phyloP scores from a whole-genome alignment of 2,329 filamentous ascomycete species.

The Aspergillus sp. region DNA sequence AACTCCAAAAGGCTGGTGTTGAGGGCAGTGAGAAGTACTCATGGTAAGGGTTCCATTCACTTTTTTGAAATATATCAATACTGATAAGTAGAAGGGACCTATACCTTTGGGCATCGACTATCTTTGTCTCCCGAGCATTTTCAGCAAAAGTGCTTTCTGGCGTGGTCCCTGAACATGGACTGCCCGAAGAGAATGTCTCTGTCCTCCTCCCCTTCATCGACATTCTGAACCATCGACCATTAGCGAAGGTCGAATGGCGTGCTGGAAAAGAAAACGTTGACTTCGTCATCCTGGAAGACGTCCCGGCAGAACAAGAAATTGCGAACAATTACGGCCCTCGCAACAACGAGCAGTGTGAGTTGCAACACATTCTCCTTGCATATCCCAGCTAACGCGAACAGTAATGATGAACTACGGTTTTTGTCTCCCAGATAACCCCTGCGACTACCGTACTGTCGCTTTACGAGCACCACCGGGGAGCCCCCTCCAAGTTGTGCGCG shows the following conservation, averaged over 20 bases:
- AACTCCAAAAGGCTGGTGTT: constrained; percentile 39
- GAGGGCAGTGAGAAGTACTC: constrained; percentile 39
- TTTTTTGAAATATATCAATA: background rate
- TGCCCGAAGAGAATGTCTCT: constrained; percentile 64
- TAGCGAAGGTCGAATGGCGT: constrained; percentile 64
- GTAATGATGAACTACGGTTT: constrained; percentile 54
- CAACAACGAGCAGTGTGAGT: constrained; percentile 68
- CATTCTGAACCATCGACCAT: constrained; percentile 71
- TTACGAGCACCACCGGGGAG: constrained; percentile 45
- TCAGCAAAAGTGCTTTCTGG: constrained; percentile 48
- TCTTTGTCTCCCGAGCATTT: constrained; percentile 51
- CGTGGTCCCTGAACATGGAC: constrained; percentile 40
- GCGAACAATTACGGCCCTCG: constrained; percentile 78
- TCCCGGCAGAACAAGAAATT: constrained; percentile 58
- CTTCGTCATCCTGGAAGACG: constrained; percentile 50
- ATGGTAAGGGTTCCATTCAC: constrained; percentile 34
- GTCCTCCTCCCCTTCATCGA: constrained; percentile 73
- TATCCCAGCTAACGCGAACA: constrained; percentile 21
- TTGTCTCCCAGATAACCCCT: constrained; percentile 48
- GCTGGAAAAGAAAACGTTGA: constrained; percentile 44
- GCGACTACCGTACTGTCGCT: constrained; percentile 49
- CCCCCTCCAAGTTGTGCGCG: constrained; percentile 42
- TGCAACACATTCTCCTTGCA: background rate
- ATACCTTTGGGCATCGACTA: constrained; percentile 53
- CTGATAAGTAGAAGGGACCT: constrained; percentile 39